These are phyloP conservation scores for Dendrocalamus latiflorus DNA, from an alignment of 202 grass and related monocot genomes.

Conservation along the genomic window DNA sequence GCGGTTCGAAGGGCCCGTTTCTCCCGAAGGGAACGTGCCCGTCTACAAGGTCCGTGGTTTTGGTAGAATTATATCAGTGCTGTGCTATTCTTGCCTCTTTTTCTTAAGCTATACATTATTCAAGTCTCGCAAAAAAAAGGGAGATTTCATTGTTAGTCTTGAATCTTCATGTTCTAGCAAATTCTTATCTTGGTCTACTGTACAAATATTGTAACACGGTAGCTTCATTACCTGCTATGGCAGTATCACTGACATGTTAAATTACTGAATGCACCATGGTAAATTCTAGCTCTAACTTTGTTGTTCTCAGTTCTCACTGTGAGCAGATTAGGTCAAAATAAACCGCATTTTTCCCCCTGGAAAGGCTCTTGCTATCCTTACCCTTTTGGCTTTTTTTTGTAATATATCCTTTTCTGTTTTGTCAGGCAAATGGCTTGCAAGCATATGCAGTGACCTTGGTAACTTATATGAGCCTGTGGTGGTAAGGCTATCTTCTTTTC, in stretches of 20 bases:
- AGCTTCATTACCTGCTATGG: neutral
- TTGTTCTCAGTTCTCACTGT: neutral
- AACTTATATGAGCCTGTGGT: too few relatives aligned
- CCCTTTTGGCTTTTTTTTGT: neutral
- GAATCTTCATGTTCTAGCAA: neutral
- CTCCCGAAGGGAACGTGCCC: slow-evolving; percentile 63
- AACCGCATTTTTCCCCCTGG: neutral
- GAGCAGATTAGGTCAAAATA: neutral
- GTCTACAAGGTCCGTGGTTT: slow-evolving; percentile 96
- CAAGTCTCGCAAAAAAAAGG: neutral
- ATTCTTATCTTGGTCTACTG: too few relatives aligned
- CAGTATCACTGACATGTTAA: neutral
- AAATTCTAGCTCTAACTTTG: neutral
- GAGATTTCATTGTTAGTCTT: too few relatives aligned
- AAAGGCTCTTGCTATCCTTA: too few relatives aligned
- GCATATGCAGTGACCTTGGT: too few relatives aligned
- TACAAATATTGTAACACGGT: neutral
- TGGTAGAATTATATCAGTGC: too few relatives aligned
- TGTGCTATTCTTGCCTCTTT: too few relatives aligned
- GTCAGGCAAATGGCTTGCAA: too few relatives aligned
- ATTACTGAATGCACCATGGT: neutral
- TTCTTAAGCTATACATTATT: neutral
- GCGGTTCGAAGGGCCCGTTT: slow-evolving; percentile 77
- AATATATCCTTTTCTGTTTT: too few relatives aligned
- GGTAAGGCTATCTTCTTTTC: too few relatives aligned